phyloP scores from a whole-genome alignment of 768 basidiomycete genomes.

The Agaricus sinodeliciosus region DNA sequence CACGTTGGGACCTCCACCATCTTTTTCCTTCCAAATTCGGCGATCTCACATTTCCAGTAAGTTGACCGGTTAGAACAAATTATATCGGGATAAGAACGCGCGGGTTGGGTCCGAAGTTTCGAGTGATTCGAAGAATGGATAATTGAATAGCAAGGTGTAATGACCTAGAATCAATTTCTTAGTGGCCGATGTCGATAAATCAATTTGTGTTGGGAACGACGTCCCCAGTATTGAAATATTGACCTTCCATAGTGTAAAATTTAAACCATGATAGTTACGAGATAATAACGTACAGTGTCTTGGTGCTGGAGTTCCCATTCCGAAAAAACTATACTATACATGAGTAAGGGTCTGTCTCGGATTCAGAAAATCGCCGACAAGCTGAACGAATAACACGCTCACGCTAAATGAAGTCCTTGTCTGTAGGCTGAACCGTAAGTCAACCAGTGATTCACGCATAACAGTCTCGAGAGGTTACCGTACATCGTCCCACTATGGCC shows the following conservation, averaged over 20 bases:
- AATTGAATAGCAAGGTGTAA: constrained; percentile 17
- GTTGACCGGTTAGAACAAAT: constrained; percentile 35
- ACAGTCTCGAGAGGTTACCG: not conserved
- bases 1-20: not conserved
- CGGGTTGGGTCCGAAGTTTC: constrained; percentile 15
- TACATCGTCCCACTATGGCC: constrained; percentile 6
- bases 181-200: too few relatives aligned
- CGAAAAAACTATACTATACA: not conserved
- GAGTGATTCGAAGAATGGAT: constrained; percentile 47
- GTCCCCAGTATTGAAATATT: too few relatives aligned
- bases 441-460: not conserved
- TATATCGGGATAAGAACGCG: constrained; percentile 23
- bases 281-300: constrained; percentile 25
- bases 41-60: constrained; percentile 35
- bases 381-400: not conserved
- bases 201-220: too few relatives aligned
- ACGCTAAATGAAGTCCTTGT: not conserved
- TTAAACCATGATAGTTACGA: constrained; percentile 20
- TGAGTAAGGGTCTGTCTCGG: not conserved
- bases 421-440: not conserved
- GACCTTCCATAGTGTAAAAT: too few relatives aligned
- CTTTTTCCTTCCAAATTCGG: constrained; percentile 10
- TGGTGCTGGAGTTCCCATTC: not conserved
- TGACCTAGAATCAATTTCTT: not conserved
- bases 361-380: not conserved